phyloP scores from a whole-genome alignment of 2,329 filamentous ascomycete species.

The Macroventuria anomochaeta region DNA sequence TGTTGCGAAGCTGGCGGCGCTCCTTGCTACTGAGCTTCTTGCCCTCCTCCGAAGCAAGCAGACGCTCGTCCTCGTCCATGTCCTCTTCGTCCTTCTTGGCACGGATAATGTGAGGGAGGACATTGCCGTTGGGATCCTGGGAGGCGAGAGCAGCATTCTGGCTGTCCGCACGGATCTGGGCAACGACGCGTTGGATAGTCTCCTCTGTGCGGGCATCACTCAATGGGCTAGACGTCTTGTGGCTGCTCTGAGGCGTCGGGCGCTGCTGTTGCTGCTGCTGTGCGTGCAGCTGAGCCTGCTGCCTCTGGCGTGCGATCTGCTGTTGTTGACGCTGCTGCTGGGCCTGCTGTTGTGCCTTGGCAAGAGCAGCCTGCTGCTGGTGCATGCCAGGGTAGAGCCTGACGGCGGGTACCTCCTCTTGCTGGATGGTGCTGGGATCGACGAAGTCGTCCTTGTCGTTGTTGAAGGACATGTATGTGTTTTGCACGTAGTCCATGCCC shows the following conservation, averaged over 20 bases:
- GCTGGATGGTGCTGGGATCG: slow-evolving; percentile 75
- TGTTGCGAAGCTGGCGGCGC: slow-evolving; percentile 95
- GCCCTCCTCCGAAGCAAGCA: slow-evolving; percentile 94
- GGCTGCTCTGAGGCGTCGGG: slow-evolving; percentile 34
- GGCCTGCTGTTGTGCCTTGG: slow-evolving; percentile 47
- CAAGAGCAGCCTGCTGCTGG: slow-evolving; percentile 76
- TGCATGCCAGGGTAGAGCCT: slow-evolving; percentile 94
- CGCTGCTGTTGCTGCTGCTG: slow-evolving; percentile 48
- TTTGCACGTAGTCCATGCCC: slow-evolving; percentile 63
- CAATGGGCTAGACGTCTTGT: slow-evolving; percentile 48
- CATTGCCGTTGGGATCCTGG: slow-evolving; percentile 56
- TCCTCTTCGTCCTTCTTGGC: slow-evolving; percentile 94
- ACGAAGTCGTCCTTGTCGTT: slow-evolving; percentile 63
- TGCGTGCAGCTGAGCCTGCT: slow-evolving; percentile 60
- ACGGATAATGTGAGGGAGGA: slow-evolving; percentile 72
- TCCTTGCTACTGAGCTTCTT: slow-evolving; percentile 99
- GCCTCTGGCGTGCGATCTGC: slow-evolving; percentile 52
- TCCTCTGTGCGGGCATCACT: slow-evolving; percentile 69
- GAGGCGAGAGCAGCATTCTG: slow-evolving; percentile 56
- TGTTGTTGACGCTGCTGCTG: slow-evolving; percentile 60
- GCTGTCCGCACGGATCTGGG: slow-evolving; percentile 85
- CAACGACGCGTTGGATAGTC: slow-evolving; percentile 90
- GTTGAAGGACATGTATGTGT: slow-evolving; percentile 69
- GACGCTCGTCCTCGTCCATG: slow-evolving; percentile 96
- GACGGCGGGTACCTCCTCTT: slow-evolving; percentile 67